Evolutionary conservation across 805 yeast genomes (phyloP).

Genomic region (Metschnikowia hibisci): DNA sequence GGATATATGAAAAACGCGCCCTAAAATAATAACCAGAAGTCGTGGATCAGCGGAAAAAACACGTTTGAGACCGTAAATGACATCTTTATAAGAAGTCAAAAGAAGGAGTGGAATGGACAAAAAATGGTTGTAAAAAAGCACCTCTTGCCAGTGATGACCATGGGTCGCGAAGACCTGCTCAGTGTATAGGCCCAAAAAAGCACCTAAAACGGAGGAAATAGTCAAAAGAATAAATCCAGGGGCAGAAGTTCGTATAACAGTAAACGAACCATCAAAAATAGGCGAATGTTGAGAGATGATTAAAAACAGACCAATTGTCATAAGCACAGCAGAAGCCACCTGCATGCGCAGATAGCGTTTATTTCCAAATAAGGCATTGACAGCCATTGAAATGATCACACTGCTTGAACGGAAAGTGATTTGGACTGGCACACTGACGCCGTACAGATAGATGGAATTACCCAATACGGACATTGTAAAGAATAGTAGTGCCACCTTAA

Average conservation of each 20-base stretch:
- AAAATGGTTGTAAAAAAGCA: conserved; percentile 57
- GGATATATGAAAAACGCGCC: conserved; percentile 9
- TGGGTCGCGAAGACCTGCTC: conserved; percentile 48
- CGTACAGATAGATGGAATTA: conserved; percentile 54
- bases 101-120: conserved; percentile 53
- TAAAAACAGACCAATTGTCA: conserved; percentile 54
- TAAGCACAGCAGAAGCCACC: conserved; percentile 45
- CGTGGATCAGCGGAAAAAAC: not conserved
- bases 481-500: conserved; percentile 46
- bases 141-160: conserved; percentile 64
- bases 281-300: conserved; percentile 21
- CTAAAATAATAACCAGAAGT: not conserved
- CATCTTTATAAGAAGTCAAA: not conserved
- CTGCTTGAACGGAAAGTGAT: conserved; percentile 64
- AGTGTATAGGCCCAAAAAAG: conserved; percentile 55
- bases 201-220: conserved; percentile 47
- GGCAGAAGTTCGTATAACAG: conserved; percentile 12
- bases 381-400: conserved; percentile 54
- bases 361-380: conserved; percentile 46
- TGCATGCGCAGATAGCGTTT: conserved; percentile 46
- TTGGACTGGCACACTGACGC: conserved; percentile 63
- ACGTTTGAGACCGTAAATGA: conserved; percentile 23
- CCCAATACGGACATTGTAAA: conserved; percentile 50
- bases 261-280: not conserved
- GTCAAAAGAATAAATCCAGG: conserved; percentile 28